Percentiles rank a stretch among this genome's conserved stretches.
Conservation (phyloP, 164 flowering plant species). For the Warburgia ugandensis region DNA sequence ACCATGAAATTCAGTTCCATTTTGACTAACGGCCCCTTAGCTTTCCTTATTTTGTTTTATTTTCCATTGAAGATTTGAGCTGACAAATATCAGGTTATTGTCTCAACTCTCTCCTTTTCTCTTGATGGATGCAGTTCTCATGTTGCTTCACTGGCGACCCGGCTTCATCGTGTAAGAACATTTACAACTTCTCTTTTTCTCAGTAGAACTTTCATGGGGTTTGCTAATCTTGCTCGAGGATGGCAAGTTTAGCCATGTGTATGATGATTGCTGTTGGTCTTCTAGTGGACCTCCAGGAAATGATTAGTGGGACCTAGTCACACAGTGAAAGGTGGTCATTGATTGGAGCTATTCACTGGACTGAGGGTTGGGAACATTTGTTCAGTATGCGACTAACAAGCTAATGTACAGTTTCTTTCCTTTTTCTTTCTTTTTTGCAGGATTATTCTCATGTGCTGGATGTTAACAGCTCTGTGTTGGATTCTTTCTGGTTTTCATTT, state of each 20-base stretch:
- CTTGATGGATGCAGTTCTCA: slow-evolving; percentile 31
- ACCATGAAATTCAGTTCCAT: not conserved
- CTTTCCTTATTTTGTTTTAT: slow-evolving; percentile 10
- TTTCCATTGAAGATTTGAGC: too few species aligned
- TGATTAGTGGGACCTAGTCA: too few species aligned
- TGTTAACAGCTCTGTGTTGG: slow-evolving; percentile 46
- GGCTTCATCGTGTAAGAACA: slow-evolving; percentile 46
- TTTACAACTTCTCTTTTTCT: not conserved
- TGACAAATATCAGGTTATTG: too few species aligned
- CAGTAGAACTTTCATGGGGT: not conserved
- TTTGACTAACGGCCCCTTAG: not conserved
- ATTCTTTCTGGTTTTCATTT: slow-evolving; percentile 50
- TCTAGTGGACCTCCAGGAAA: too few species aligned
- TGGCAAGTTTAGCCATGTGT: too few species aligned
- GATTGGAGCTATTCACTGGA: too few species aligned
- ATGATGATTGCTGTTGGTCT: too few species aligned
- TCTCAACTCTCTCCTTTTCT: too few species aligned
- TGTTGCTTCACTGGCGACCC: slow-evolving; percentile 43
- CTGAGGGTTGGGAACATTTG: too few species aligned
- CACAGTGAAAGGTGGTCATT: too few species aligned
- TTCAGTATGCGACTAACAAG: too few species aligned
- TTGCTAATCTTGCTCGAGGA: not conserved
- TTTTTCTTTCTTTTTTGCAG: slow-evolving; percentile 22
- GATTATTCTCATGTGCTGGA: slow-evolving; percentile 44
- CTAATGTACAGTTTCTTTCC: not conserved